Evolutionary conservation across 2,329 filamentous ascomycete species (phyloP).

Genomic region (Diaporthe longicolla): DNA sequence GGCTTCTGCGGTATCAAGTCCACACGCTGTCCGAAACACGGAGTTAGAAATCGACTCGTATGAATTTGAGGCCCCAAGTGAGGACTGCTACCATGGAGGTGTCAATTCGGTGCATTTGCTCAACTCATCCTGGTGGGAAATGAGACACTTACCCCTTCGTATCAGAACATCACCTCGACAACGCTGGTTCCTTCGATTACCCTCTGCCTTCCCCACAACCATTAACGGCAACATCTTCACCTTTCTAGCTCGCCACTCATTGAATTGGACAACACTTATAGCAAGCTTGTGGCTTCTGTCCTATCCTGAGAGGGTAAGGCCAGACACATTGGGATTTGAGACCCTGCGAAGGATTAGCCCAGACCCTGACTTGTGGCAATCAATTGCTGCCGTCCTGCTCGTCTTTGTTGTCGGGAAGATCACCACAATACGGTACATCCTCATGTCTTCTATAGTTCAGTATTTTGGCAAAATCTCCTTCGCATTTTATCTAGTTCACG

Average conservation of each 20-base stretch:
- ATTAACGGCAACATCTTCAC: background rate
- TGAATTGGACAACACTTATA: background rate
- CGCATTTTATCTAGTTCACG: background rate
- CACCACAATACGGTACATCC: background rate
- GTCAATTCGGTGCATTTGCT: too few species aligned
- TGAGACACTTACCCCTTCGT: too few species aligned
- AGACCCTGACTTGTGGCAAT: background rate
- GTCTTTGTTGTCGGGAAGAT: background rate
- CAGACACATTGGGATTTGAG: background rate
- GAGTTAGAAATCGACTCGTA: background rate
- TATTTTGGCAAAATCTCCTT: background rate
- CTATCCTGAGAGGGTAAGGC: background rate
- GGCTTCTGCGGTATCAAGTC: background rate
- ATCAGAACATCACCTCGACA: background rate
- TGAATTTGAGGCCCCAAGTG: background rate
- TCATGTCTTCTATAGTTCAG: background rate
- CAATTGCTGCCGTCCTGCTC: background rate
- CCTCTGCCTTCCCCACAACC: background rate
- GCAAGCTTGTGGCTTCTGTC: background rate
- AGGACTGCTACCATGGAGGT: background rate
- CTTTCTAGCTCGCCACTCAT: background rate
- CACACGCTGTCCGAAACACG: background rate
- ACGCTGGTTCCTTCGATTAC: background rate
- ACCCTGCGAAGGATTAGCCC: background rate
- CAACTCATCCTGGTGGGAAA: too few species aligned